A percentile compares a stretch with the other conserved stretches of the same genome.
phyloP scores from a whole-genome alignment of 352 stramenopile genomes.

The Phytopythium boreale region DNA sequence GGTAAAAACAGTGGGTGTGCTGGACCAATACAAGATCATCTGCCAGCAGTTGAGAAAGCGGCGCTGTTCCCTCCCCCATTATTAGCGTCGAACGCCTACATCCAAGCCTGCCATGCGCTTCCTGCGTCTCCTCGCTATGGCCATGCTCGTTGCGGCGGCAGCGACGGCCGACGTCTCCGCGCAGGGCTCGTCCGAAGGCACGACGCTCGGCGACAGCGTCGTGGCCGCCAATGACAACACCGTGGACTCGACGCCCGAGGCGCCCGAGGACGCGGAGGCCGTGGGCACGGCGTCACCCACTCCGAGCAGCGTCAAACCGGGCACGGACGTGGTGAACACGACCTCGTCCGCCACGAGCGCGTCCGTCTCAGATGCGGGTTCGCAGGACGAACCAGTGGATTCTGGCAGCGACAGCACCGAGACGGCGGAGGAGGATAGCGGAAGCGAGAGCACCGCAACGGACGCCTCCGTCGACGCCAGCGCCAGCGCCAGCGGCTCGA shows the following conservation, averaged over 20 bases:
- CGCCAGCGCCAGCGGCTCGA: neutral
- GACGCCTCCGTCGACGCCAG: neutral
- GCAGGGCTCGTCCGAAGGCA: slow-evolving; percentile 15
- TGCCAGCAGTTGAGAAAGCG: too few species aligned
- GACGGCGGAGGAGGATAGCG: neutral
- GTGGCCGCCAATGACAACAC: slow-evolving; percentile 29
- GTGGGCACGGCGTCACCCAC: neutral
- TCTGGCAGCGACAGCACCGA: neutral
- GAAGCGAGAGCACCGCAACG: neutral
- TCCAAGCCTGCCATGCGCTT: neutral
- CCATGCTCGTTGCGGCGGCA: neutral
- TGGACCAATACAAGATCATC: too few species aligned
- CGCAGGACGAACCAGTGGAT: neutral
- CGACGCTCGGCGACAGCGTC: slow-evolving; percentile 30
- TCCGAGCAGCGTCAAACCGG: neutral
- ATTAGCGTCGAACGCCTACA: neutral
- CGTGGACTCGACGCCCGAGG: slow-evolving; percentile 15
- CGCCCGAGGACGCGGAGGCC: neutral
- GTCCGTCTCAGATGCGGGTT: neutral
- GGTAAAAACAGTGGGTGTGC: neutral
- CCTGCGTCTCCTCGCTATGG: neutral
- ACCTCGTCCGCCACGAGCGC: neutral
- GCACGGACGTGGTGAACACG: neutral
- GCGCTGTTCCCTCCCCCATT: too few species aligned
- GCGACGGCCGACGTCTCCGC: neutral